A percentile compares a stretch with the other conserved stretches of the same genome.
Conservation (phyloP, 805 yeast species). For the Lachancea lanzarotensis region DNA sequence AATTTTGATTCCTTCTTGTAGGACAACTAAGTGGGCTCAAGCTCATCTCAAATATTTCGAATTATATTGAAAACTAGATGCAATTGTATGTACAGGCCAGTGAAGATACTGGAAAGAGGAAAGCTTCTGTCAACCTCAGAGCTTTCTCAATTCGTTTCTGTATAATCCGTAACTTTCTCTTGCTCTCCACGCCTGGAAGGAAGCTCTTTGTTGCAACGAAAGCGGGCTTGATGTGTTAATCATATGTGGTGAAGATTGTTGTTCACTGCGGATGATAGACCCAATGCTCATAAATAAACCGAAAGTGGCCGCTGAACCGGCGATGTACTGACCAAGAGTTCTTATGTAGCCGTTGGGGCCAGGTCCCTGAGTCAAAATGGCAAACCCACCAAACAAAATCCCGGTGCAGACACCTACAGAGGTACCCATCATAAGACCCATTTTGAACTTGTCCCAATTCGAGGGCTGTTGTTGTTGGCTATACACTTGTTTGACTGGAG, state of each 20-base stretch:
- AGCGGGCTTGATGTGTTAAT: not conserved
- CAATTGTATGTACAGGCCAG: slow-evolving; percentile 1
- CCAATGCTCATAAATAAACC: slow-evolving; percentile 97
- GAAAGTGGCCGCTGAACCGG: slow-evolving; percentile 94
- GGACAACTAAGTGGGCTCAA: not conserved
- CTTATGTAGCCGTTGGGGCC: slow-evolving; percentile 97
- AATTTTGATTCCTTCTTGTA: too few species aligned
- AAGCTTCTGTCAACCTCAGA: not conserved
- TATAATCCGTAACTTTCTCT: slow-evolving; percentile 12
- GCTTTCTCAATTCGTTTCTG: slow-evolving; percentile 4
- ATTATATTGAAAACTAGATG: not conserved
- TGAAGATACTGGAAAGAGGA: not conserved
- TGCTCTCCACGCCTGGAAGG: slow-evolving; percentile 28
- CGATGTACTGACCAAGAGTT: slow-evolving; percentile 92
- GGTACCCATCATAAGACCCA: slow-evolving; percentile 96
- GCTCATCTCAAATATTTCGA: not conserved
- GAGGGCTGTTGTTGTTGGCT: slow-evolving; percentile 58
- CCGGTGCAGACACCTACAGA: slow-evolving; percentile 87
- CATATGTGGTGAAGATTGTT: not conserved
- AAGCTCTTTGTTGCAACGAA: slow-evolving; percentile 28
- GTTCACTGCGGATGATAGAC: slow-evolving; percentile 78
- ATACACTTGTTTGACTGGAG: slow-evolving; percentile 65
- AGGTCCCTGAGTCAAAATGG: slow-evolving; percentile 90
- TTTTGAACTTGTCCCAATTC: slow-evolving; percentile 91
- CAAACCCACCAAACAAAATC: slow-evolving; percentile 86